Evolutionary conservation across 73 alveolate species (phyloP).

Genomic region (Symbiodinium pilosum): DNA sequence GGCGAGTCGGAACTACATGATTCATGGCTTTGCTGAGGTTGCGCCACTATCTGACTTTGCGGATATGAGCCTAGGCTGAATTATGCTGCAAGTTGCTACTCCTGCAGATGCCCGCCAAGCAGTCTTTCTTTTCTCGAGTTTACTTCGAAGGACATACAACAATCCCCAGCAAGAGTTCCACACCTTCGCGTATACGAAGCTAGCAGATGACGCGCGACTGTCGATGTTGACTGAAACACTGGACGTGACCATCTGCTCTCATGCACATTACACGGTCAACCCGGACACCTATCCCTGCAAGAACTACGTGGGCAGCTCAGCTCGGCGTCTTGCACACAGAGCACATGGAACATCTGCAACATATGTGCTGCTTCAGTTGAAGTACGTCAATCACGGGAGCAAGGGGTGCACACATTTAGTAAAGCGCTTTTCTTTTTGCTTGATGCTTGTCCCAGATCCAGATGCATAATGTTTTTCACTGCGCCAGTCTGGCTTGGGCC

Average conservation of each 20-base stretch:
- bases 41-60: constrained; percentile 30
- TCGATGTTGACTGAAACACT: not conserved
- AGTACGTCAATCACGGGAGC: not conserved
- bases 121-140: too few species aligned
- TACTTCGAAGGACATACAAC: constrained; percentile 17
- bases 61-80: not conserved
- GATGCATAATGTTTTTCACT: too few species aligned
- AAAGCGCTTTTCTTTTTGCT: too few species aligned
- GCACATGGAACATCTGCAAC: too few species aligned
- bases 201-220: constrained; percentile 20
- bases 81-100: not conserved
- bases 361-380: not conserved
- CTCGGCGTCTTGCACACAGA: too few species aligned
- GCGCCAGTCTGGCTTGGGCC: too few species aligned
- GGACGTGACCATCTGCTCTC: constrained; percentile 57
- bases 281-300: constrained; percentile 10
- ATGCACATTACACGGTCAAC: constrained; percentile 1
- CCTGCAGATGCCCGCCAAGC: not conserved
- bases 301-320: constrained; percentile 25
- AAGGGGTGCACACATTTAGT: not conserved
- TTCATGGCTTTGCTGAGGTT: not conserved
- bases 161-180: not conserved
- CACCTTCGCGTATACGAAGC: not conserved
- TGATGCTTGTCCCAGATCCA: too few species aligned
- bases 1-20: not conserved